phyloP scores from a whole-genome alignment of 2,329 filamentous ascomycete genomes.

The Apiospora hydei region DNA sequence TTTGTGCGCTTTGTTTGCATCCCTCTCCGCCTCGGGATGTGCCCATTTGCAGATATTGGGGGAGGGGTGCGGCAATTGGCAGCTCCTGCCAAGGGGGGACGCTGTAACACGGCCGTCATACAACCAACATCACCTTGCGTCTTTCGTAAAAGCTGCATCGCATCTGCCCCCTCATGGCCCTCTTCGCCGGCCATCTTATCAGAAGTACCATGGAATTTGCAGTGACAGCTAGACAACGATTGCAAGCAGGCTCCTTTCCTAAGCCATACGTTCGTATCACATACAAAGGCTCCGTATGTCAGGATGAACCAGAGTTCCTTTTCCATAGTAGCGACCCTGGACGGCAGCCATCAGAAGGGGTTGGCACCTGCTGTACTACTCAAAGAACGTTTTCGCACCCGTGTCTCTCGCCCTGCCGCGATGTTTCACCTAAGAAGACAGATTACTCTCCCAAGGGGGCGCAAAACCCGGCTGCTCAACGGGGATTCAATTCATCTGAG shows the following conservation, averaged over 20 bases:
- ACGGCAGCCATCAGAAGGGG: neutral
- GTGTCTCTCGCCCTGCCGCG: neutral
- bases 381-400: neutral
- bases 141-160: neutral
- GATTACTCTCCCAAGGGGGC: neutral
- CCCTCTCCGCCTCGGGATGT: neutral
- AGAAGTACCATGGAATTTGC: neutral
- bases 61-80: slow-evolving; percentile 9
- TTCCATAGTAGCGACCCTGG: neutral
- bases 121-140: neutral
- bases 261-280: neutral
- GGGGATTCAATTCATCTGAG: neutral
- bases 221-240: neutral
- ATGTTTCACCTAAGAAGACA: slow-evolving; percentile 7
- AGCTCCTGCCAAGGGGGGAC: slow-evolving; percentile 1
- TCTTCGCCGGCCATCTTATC: neutral
- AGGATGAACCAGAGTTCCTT: slow-evolving; percentile 7
- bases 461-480: neutral
- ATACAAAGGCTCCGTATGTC: neutral
- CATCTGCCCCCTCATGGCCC: neutral
- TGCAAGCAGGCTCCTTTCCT: neutral
- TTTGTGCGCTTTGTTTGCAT: neutral
- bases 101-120: slow-evolving; percentile 5
- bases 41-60: slow-evolving; percentile 2
- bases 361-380: neutral